phyloP scores from a whole-genome alignment of 2,329 filamentous ascomycete species.

The Alternaria atra region DNA sequence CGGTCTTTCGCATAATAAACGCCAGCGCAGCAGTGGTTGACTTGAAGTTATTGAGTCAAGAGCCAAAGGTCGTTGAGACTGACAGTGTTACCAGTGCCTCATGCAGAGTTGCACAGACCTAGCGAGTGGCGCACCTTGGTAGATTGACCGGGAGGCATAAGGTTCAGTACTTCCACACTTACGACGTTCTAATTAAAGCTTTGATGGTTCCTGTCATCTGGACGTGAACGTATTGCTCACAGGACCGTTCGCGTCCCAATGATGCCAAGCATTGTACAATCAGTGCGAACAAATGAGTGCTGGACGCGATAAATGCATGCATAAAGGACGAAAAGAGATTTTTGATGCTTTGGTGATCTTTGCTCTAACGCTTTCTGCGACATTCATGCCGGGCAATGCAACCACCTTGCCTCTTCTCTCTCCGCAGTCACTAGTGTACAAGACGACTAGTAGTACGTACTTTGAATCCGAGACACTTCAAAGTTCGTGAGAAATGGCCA shows the following conservation, averaged over 20 bases:
- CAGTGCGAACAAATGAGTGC: too few relatives aligned
- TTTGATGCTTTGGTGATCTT: too few relatives aligned
- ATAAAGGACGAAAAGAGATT: not conserved
- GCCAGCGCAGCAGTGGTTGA: not conserved
- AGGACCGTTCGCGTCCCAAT: not conserved
- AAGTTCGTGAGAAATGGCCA: not conserved
- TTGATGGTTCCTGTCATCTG: not conserved
- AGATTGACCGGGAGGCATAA: not conserved
- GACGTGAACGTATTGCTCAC: not conserved
- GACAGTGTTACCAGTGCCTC: not conserved
- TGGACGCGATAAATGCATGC: not conserved
- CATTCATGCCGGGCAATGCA: not conserved
- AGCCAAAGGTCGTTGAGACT: not conserved
- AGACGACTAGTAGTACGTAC: too few relatives aligned
- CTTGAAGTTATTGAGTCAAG: not conserved
- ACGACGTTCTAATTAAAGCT: not conserved
- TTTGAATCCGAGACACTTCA: not conserved
- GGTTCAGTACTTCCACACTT: not conserved
- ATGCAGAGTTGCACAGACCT: not conserved
- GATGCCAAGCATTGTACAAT: too few relatives aligned
- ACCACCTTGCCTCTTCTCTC: not conserved
- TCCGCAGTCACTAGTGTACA: not conserved
- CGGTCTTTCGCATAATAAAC: not conserved
- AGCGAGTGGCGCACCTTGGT: not conserved
- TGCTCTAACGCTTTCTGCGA: too few relatives aligned